Percentiles rank a stretch among this genome's conserved stretches.
Conservation (phyloP, 2,329 filamentous ascomycete genomes). For the Hymenoscyphus fraxineus region DNA sequence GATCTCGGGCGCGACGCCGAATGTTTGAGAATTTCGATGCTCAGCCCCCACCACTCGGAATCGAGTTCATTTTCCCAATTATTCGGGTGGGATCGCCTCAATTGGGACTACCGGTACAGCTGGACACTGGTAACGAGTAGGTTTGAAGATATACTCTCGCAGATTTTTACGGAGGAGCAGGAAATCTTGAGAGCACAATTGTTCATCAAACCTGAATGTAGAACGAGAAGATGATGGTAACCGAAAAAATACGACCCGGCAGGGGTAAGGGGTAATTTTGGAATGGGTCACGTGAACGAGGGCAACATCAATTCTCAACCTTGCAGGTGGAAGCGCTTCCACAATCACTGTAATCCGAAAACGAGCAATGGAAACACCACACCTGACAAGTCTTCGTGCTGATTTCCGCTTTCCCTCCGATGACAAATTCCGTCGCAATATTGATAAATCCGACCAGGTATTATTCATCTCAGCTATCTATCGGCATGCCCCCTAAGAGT, state of each 20-base stretch:
- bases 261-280: too few species aligned
- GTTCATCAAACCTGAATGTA: too few species aligned
- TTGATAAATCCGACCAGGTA: background rate
- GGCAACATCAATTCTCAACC: too few species aligned
- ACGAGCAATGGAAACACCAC: background rate
- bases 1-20: background rate
- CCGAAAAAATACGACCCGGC: too few species aligned
- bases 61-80: background rate
- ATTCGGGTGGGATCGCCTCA: background rate
- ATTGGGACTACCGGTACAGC: background rate
- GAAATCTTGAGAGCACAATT: too few species aligned
- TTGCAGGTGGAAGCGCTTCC: too few species aligned
- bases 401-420: background rate
- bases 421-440: background rate
- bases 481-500: background rate
- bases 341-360: too few species aligned
- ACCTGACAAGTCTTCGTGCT: background rate
- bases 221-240: too few species aligned
- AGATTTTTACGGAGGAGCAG: background rate
- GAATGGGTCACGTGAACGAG: too few species aligned
- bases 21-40: background rate
- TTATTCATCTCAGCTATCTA: background rate
- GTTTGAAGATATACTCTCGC: background rate
- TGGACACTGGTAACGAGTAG: background rate
- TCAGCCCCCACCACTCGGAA: background rate